phyloP scores from a whole-genome alignment of 352 stramenopile genomes.

The Globisporangium spiculum region DNA sequence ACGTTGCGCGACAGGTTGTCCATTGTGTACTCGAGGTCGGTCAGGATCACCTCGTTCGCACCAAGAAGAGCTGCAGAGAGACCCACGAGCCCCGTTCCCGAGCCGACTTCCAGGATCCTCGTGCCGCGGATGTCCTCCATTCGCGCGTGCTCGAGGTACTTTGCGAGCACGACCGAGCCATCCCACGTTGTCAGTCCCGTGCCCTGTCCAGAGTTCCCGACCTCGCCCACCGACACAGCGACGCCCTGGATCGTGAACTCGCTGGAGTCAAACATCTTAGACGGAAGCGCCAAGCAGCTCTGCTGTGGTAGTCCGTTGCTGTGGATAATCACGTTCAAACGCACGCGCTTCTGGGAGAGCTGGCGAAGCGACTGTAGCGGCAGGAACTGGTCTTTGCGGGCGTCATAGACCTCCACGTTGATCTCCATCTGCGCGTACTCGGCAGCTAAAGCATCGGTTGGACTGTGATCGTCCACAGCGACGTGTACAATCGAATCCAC shows the following conservation, averaged over 20 bases:
- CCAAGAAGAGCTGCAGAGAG: conserved; percentile 77
- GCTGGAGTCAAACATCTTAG: conserved; percentile 51
- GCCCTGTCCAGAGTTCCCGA: conserved; percentile 80
- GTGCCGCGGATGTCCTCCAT: conserved; percentile 26
- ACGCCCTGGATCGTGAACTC: conserved; percentile 58
- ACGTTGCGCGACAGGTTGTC: conserved; percentile 70
- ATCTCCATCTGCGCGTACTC: conserved; percentile 21
- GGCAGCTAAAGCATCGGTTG: background rate
- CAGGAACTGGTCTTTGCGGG: conserved; percentile 31
- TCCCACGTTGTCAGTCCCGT: conserved; percentile 91
- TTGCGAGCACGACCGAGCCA: conserved; percentile 88
- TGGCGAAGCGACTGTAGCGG: conserved; percentile 24
- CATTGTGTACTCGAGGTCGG: conserved; percentile 87
- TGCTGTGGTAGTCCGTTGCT: conserved; percentile 10
- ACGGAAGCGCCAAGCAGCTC: conserved; percentile 45
- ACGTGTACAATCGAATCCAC: background rate
- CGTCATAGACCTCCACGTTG: conserved; percentile 40
- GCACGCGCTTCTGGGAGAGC: conserved; percentile 24
- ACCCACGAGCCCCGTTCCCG: conserved; percentile 84
- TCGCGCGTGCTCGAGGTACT: conserved; percentile 80
- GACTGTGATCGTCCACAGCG: background rate
- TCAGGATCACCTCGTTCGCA: conserved; percentile 73
- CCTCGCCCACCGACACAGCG: conserved; percentile 49
- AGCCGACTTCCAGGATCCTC: conserved; percentile 79
- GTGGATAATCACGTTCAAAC: conserved; percentile 41